phyloP scores from a whole-genome alignment of 441 rosid genomes.

The Pelargonium citronellum region DNA sequence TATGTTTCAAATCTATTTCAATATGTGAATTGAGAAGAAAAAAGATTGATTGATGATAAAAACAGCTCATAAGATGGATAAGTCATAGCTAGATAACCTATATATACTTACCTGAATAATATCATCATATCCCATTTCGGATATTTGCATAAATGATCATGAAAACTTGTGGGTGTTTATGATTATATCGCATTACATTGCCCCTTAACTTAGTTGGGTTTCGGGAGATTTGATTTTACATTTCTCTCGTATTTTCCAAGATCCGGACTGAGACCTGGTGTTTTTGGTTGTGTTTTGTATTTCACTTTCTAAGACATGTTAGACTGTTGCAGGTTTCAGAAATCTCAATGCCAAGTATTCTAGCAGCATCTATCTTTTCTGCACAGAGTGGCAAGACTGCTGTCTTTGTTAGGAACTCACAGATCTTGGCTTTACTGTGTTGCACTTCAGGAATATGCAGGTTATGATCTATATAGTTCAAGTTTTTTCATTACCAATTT shows the following conservation, averaged over 20 bases:
- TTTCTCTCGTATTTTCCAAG: background rate
- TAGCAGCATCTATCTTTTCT: constrained; percentile 43
- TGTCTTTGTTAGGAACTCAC: constrained; percentile 29
- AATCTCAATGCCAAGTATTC: constrained; percentile 44
- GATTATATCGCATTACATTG: background rate
- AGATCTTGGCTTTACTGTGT: constrained; percentile 35
- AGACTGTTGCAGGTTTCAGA: constrained; percentile 35
- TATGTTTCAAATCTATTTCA: background rate
- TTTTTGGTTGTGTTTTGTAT: background rate
- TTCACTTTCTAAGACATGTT: background rate
- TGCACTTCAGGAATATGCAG: constrained; percentile 47
- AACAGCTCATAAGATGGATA: background rate
- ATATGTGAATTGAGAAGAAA: background rate
- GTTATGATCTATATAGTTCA: constrained; percentile 17
- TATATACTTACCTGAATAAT: background rate
- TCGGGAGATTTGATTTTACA: background rate
- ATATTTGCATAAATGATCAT: background rate
- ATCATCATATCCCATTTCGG: background rate
- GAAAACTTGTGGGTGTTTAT: background rate
- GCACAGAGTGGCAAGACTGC: constrained; percentile 34
- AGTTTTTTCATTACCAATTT: background rate
- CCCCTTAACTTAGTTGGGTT: background rate
- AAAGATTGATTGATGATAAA: background rate
- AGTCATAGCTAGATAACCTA: too few relatives aligned
- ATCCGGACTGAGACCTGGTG: background rate